A percentile compares a stretch with the other conserved stretches of the same genome.
These are phyloP conservation scores for Magnolia changhungtana DNA, from an alignment of 164 flowering plant genomes.

Conservation along the genomic window DNA sequence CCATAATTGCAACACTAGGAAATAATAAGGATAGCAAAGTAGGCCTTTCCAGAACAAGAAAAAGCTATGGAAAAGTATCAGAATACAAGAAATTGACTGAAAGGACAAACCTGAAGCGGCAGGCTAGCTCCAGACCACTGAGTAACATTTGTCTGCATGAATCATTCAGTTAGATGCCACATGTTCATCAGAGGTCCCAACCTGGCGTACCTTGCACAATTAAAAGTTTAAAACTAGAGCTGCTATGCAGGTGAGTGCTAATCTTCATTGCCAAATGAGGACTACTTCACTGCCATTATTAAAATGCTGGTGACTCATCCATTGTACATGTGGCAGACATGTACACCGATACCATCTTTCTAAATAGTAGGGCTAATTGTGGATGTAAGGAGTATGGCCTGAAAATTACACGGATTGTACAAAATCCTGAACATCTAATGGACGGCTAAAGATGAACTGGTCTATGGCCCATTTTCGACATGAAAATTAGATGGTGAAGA, in stretches of 20 bases:
- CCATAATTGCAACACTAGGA: neutral
- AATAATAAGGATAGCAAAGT: neutral
- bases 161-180: slow-evolving; percentile 22
- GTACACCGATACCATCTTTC: neutral
- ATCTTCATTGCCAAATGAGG: neutral
- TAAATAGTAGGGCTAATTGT: neutral
- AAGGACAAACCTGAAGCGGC: slow-evolving; percentile 84
- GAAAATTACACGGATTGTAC: neutral
- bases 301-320: neutral
- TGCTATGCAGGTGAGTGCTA: slow-evolving; percentile 11
- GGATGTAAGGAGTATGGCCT: neutral
- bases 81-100: neutral
- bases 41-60: neutral
- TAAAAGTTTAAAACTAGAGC: slow-evolving; percentile 23
- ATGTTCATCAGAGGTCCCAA: slow-evolving; percentile 33
- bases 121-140: slow-evolving; percentile 99
- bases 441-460: neutral
- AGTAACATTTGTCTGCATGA: slow-evolving; percentile 88
- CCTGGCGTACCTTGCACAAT: slow-evolving; percentile 33
- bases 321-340: neutral
- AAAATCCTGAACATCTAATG: neutral
- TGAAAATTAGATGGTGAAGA: neutral
- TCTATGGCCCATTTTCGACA: neutral
- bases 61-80: neutral
- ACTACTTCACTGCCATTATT: neutral